Conservation (phyloP, 2,329 filamentous ascomycete genomes). For the Sarocladium oryzae region DNA sequence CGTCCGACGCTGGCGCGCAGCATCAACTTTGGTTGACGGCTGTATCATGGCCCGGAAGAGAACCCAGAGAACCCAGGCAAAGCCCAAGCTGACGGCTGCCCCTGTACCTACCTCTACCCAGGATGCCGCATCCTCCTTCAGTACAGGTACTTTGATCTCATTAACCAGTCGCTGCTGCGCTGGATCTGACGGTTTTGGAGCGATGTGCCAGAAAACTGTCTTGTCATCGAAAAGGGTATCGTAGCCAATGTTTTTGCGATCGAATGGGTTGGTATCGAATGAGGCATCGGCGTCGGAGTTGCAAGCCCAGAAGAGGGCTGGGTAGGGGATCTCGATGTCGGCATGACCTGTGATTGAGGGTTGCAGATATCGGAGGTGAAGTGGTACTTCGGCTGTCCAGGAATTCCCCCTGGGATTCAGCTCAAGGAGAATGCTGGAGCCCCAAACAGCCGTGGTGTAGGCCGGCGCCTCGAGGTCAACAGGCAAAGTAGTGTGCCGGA, state of each 20-base stretch:
- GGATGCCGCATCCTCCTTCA: constrained; percentile 44
- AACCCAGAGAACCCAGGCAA: constrained; percentile 63
- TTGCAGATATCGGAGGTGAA: constrained; percentile 78
- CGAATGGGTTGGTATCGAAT: constrained; percentile 76
- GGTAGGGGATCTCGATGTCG: constrained; percentile 63
- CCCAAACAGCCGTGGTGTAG: constrained; percentile 73
- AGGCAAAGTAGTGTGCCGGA: constrained; percentile 65
- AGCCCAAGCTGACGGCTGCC: constrained; percentile 53
- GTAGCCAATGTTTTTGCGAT: constrained; percentile 77
- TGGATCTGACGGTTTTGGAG: constrained; percentile 35
- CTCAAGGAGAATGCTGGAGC: constrained; percentile 70
- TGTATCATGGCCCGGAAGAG: constrained; percentile 23
- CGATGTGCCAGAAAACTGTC: constrained; percentile 78
- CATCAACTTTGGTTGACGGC: neutral
- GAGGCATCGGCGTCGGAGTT: constrained; percentile 57
- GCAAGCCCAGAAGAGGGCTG: constrained; percentile 88
- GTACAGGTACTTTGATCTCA: constrained; percentile 56
- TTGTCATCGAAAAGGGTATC: constrained; percentile 73
- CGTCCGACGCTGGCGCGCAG: neutral
- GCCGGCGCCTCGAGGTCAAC: constrained; percentile 88
- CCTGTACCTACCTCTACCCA: constrained; percentile 52
- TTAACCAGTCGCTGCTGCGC: constrained; percentile 38
- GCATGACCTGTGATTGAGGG: constrained; percentile 51
- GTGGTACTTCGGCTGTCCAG: constrained; percentile 67
- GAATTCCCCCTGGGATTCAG: constrained; percentile 46